phyloP scores from a whole-genome alignment of 1,284 basidiomycete genomes.

The Irpex lacteus region DNA sequence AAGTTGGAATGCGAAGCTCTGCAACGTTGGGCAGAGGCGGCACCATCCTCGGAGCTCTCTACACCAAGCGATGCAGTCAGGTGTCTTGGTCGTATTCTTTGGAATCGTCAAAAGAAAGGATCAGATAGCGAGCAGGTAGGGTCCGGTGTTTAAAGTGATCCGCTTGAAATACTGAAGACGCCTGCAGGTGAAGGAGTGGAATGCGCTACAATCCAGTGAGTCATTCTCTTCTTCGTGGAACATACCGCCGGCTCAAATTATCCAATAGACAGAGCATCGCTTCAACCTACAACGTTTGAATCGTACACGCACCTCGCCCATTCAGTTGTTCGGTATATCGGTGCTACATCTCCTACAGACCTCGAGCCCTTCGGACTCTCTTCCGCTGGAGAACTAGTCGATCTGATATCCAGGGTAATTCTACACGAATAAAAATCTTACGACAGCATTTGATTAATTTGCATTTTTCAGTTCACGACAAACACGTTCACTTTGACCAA shows the following conservation, averaged over 20 bases:
- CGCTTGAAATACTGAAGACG: conserved; percentile 1
- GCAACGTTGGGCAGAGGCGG: conserved; percentile 48
- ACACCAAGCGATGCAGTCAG: conserved; percentile 74
- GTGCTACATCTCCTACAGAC: conserved; percentile 53
- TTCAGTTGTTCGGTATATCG: conserved; percentile 65
- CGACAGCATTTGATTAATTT: conserved; percentile 1
- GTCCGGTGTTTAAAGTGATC: conserved; percentile 9
- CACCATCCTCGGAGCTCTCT: conserved; percentile 43
- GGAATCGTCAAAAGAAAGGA: conserved; percentile 59
- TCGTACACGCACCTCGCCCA: conserved; percentile 68
- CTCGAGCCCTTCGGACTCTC: conserved; percentile 54
- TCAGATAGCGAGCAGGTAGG: conserved; percentile 59
- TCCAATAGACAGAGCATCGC: conserved; percentile 43
- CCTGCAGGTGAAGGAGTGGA: conserved; percentile 60
- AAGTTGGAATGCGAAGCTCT: conserved; percentile 76
- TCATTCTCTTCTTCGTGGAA: conserved; percentile 14
- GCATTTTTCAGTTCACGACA: conserved; percentile 64
- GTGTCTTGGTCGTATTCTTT: conserved; percentile 74
- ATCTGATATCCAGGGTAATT: conserved; percentile 67
- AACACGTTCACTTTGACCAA: conserved; percentile 88
- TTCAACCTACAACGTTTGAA: conserved; percentile 49
- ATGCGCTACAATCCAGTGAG: conserved; percentile 75
- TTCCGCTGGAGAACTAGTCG: conserved; percentile 62
- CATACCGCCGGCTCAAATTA: neutral
- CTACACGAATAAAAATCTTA: neutral